Evolutionary conservation across 495 filamentous ascomycete genomes (phyloP).

Genomic region (Staphylotrichum longicolle): DNA sequence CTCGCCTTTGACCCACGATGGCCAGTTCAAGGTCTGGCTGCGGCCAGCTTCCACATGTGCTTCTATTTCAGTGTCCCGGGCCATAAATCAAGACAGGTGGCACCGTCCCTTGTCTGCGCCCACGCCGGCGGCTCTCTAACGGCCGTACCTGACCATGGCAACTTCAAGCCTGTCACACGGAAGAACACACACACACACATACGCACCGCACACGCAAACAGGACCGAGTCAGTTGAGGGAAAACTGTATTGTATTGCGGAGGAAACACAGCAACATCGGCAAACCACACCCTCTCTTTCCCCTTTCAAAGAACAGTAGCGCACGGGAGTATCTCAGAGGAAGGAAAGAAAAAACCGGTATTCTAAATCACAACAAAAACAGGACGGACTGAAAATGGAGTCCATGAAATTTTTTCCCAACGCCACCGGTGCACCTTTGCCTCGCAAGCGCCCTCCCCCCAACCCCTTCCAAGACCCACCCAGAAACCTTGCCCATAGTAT

Average conservation of each 20-base stretch:
- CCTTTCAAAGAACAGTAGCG: neutral
- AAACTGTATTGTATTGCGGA: neutral
- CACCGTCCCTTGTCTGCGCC: too few species aligned
- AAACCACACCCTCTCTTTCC: too few species aligned
- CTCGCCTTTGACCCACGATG: neutral
- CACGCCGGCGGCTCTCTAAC: neutral
- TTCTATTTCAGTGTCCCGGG: slow-evolving; percentile 9
- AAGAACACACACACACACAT: neutral
- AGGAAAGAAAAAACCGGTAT: neutral
- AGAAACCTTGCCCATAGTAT: neutral
- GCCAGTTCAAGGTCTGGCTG: neutral
- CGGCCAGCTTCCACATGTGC: neutral
- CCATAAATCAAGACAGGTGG: neutral
- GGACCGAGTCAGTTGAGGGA: neutral
- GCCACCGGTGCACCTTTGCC: slow-evolving; percentile 8
- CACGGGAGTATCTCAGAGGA: slow-evolving; percentile 7
- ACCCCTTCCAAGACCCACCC: neutral
- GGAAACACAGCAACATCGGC: too few species aligned
- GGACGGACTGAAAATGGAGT: neutral
- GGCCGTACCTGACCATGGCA: neutral
- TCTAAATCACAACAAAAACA: slow-evolving; percentile 7
- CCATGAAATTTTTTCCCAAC: neutral
- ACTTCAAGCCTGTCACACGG: too few species aligned
- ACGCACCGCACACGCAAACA: neutral
- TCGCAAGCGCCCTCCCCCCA: neutral